Percentiles rank a stretch among this genome's conserved stretches.
These are phyloP conservation scores for Solanum tacnaense DNA, from an alignment of 257 asterid genomes.

Conservation along the genomic window DNA sequence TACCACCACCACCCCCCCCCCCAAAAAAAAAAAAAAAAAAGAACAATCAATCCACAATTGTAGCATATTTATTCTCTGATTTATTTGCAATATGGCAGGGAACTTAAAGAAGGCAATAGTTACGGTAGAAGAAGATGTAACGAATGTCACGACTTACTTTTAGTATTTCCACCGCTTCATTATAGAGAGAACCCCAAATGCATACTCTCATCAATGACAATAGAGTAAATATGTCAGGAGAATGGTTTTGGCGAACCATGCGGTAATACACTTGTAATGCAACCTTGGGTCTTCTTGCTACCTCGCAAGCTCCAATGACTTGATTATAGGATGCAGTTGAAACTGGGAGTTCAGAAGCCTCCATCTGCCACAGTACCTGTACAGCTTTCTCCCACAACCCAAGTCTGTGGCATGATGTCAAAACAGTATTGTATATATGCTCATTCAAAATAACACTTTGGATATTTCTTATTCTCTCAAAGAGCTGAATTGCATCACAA, in stretches of 20 bases:
- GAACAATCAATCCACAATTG: not conserved
- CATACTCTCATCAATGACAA: constrained; percentile 64
- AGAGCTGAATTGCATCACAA: constrained; percentile 51
- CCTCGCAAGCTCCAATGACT: constrained; percentile 90
- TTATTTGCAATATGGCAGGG: not conserved
- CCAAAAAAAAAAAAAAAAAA: not conserved
- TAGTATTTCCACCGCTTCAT: constrained; percentile 57
- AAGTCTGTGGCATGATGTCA: constrained; percentile 72
- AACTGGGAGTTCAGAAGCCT: constrained; percentile 38
- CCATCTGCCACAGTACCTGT: constrained; percentile 79
- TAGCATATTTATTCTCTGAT: not conserved
- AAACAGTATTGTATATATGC: constrained; percentile 55
- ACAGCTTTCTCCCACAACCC: constrained; percentile 73
- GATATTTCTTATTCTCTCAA: constrained; percentile 44
- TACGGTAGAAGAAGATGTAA: not conserved
- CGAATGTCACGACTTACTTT: constrained; percentile 29
- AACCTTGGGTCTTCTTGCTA: constrained; percentile 57
- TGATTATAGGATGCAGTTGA: constrained; percentile 68
- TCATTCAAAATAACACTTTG: constrained; percentile 29
- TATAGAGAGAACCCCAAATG: constrained; percentile 79
- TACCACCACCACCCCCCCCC: too few relatives aligned
- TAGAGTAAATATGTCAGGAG: constrained; percentile 66
- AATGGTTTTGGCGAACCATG: constrained; percentile 44
- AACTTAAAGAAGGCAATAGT: not conserved
- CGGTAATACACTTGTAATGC: constrained; percentile 69